Evolutionary conservation across 2,329 filamentous ascomycete species (phyloP).

Genomic region (Beauveria caledonica): DNA sequence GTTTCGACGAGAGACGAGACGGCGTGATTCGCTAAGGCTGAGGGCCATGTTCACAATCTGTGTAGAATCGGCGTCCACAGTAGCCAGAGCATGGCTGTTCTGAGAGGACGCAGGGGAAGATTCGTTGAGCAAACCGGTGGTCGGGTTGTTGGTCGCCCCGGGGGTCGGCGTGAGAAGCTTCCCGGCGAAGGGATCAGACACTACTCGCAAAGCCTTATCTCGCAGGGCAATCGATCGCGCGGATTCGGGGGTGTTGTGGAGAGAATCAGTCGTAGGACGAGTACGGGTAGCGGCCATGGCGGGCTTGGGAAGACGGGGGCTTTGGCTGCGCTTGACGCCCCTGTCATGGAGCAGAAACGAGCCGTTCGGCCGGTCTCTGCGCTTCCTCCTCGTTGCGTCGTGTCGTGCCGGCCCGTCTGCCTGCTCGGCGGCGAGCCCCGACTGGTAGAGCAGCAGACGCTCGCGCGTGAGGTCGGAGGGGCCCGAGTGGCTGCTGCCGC

Average conservation of each 20-base stretch:
- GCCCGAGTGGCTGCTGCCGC: background rate
- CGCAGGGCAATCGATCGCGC: background rate
- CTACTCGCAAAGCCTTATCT: background rate
- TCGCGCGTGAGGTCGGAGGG: constrained; percentile 8
- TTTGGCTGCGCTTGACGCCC: background rate
- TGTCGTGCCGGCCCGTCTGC: constrained; percentile 14
- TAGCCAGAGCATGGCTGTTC: constrained; percentile 19
- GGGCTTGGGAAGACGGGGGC: background rate
- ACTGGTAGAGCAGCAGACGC: constrained; percentile 11
- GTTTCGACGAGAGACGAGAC: constrained; percentile 52
- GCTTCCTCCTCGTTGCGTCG: constrained; percentile 13
- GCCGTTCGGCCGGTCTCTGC: constrained; percentile 16
- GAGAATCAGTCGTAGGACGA: background rate
- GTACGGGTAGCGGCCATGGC: background rate
- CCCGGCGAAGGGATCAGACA: background rate
- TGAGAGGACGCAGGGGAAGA: constrained; percentile 4
- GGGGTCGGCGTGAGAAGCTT: background rate
- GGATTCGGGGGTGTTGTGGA: background rate
- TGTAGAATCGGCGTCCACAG: constrained; percentile 65
- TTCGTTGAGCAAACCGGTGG: constrained; percentile 3
- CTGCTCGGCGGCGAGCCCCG: constrained; percentile 2
- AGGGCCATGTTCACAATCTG: constrained; percentile 92
- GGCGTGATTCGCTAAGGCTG: constrained; percentile 74
- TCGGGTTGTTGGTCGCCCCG: background rate
- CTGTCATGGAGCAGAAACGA: constrained; percentile 6